These are phyloP conservation scores for Penicillium bovifimosum DNA, from an alignment of 495 filamentous ascomycete genomes.

Conservation along the genomic window DNA sequence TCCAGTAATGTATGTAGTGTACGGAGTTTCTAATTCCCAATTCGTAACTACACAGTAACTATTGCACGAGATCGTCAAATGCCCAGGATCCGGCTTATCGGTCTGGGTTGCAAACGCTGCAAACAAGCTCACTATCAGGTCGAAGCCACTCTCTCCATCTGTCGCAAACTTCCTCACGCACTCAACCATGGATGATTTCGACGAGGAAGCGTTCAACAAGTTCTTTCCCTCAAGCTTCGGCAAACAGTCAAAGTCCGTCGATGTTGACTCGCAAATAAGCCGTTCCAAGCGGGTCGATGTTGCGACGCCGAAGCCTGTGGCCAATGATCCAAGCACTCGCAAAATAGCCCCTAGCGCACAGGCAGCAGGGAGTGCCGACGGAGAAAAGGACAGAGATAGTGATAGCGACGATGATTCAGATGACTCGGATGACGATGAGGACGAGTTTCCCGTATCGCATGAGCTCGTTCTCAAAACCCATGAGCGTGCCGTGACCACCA, in stretches of 20 bases:
- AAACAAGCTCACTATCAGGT: conserved; percentile 32
- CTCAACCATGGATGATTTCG: conserved; percentile 54
- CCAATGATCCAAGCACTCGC: conserved; percentile 16
- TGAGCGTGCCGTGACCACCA: conserved; percentile 77
- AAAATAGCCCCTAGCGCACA: conserved; percentile 10
- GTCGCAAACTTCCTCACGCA: conserved; percentile 7
- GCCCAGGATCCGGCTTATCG: background rate
- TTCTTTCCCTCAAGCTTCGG: conserved; percentile 85
- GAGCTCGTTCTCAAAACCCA: conserved; percentile 90
- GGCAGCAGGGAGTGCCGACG: conserved; percentile 20
- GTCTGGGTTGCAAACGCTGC: conserved; percentile 32
- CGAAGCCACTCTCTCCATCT: conserved; percentile 7
- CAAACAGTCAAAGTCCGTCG: conserved; percentile 65
- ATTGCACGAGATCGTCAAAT: background rate
- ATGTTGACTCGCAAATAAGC: conserved; percentile 75
- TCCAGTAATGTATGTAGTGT: no score
- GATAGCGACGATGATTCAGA: conserved; percentile 48
- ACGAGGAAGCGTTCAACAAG: conserved; percentile 76
- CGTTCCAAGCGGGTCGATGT: conserved; percentile 58
- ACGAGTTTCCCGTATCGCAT: conserved; percentile 90
- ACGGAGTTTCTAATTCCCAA: background rate
- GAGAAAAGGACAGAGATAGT: conserved; percentile 33
- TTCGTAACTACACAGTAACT: no score
- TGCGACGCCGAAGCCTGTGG: conserved; percentile 25
- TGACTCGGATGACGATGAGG: conserved; percentile 62